Evolutionary conservation across 768 basidiomycete species (phyloP).

Genomic region (Cyclocybe cylindracea): DNA sequence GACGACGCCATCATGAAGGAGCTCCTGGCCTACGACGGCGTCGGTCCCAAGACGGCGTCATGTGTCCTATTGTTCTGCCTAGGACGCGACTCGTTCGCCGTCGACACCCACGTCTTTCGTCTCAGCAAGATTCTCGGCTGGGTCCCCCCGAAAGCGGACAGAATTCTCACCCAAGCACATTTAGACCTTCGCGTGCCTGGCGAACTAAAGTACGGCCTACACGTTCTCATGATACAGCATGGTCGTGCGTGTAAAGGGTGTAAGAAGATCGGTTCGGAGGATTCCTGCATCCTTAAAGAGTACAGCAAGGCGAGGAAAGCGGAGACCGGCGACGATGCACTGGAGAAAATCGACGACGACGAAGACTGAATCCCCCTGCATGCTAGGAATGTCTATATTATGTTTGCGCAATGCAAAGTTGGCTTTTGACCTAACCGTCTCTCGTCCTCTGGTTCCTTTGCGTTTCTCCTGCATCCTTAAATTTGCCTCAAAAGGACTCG

Average conservation of each 20-base stretch:
- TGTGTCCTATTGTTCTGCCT: constrained; percentile 64
- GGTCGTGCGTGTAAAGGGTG: constrained; percentile 58
- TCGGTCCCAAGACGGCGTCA: constrained; percentile 65
- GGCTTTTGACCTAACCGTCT: too few species aligned
- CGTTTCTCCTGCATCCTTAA: too few species aligned
- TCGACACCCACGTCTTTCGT: constrained; percentile 65
- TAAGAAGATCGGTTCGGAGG: constrained; percentile 30
- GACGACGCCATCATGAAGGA: constrained; percentile 58
- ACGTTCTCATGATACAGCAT: constrained; percentile 60
- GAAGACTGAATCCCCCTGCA: too few species aligned
- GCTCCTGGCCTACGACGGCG: constrained; percentile 55
- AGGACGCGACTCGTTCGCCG: constrained; percentile 60
- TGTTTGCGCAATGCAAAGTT: too few species aligned
- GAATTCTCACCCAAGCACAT: constrained; percentile 57
- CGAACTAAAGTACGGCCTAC: constrained; percentile 56
- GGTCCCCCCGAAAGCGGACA: constrained; percentile 48
- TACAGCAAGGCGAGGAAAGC: constrained; percentile 24
- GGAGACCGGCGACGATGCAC: neutral
- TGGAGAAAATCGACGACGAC: too few species aligned
- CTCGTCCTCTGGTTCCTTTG: too few species aligned
- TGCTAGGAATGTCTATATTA: too few species aligned
- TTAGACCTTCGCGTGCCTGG: constrained; percentile 51
- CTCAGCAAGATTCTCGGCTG: constrained; percentile 52
- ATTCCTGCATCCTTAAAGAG: constrained; percentile 29
- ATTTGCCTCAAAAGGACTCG: too few species aligned